Evolutionary conservation across 352 stramenopile genomes (phyloP), one percentile per base, ranked within the genome.

Genomic region (Globisporangium parvum): DNA sequence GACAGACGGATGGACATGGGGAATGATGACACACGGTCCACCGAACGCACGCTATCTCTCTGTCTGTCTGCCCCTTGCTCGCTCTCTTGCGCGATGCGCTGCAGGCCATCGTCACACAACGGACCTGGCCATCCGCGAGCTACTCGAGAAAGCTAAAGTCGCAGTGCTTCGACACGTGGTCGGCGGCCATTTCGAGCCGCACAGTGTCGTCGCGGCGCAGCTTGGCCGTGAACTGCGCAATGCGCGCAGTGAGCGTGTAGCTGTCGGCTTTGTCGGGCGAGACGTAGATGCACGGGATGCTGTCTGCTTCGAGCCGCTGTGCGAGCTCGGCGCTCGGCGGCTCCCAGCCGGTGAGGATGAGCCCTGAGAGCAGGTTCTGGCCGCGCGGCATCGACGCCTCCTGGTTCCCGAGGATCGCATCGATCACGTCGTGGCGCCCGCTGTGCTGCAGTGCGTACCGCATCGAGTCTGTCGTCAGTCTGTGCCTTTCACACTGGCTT

Each of bases 241-340:
- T 66, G n/a, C 73, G 76, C 31, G 84, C 82, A 47, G 81, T 92
- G 41, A 94, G 73, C 46, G 80, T 91, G 73, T 92, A 94, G 77
- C 84, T 94, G 67, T 94, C 84, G 41, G 81, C 83, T 59, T 85
- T 87, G 50, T 87, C 73, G 3, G 84, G 84, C 17, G 84, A 82
- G 31, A 92, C 81, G 62, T 94, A 94, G 54, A 94, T 94, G 67
- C 84, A 94, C 49, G 84, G 84, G 55, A 92, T 94, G 56, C 85
- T 90, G 66, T 88, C 81, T 12, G 71, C 71, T n/a, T 94, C 77
- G 26, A 94, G 71, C 40, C 77, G 76, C 42, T 71, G 63, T 18
- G 78, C 70, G 24, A 94, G 73, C 51, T 81, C 76, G 40, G 71
- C 70, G 54, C 70, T 90, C 11, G 84, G 81, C 9, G 79, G 80